Evolutionary conservation across 2,329 filamentous ascomycete genomes (phyloP).

Genomic region (Onygena corvina): DNA sequence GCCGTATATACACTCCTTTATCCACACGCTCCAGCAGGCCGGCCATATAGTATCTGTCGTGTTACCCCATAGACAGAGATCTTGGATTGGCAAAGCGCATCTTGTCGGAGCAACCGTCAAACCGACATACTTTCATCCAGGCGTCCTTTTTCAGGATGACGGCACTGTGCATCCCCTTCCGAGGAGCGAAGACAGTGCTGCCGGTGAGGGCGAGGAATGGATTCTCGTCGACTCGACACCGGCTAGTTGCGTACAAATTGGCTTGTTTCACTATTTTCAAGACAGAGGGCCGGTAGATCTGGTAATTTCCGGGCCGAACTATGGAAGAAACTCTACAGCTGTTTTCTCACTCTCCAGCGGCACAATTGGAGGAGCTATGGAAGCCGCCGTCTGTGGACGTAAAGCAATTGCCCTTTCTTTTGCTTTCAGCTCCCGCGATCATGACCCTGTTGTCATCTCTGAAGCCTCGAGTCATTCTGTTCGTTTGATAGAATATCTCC

Average conservation of each 20-base stretch:
- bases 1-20: conserved; percentile 65
- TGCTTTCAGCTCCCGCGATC: conserved; percentile 76
- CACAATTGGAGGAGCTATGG: conserved; percentile 64
- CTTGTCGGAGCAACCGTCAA: conserved; percentile 81
- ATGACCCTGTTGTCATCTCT: conserved; percentile 68
- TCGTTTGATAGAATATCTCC: conserved; percentile 65
- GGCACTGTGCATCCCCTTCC: conserved; percentile 55
- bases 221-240: conserved; percentile 70
- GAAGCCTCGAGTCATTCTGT: conserved; percentile 64
- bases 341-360: conserved; percentile 67
- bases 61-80: conserved; percentile 79
- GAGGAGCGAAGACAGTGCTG: conserved; percentile 40
- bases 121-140: conserved; percentile 68
- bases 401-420: conserved; percentile 74
- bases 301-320: conserved; percentile 70
- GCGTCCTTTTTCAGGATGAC: conserved; percentile 49
- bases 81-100: conserved; percentile 97
- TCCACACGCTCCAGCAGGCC: conserved; percentile 56
- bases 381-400: conserved; percentile 58
- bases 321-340: conserved; percentile 69
- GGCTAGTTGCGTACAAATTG: conserved; percentile 70
- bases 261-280: conserved; percentile 65
- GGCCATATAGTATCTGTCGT: conserved; percentile 87
- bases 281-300: conserved; percentile 61
- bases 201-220: conserved; percentile 58